Evolutionary conservation across 768 basidiomycete species (phyloP), one percentile per base, ranked within the genome.

Genomic region (Termitomyces sp.): DNA sequence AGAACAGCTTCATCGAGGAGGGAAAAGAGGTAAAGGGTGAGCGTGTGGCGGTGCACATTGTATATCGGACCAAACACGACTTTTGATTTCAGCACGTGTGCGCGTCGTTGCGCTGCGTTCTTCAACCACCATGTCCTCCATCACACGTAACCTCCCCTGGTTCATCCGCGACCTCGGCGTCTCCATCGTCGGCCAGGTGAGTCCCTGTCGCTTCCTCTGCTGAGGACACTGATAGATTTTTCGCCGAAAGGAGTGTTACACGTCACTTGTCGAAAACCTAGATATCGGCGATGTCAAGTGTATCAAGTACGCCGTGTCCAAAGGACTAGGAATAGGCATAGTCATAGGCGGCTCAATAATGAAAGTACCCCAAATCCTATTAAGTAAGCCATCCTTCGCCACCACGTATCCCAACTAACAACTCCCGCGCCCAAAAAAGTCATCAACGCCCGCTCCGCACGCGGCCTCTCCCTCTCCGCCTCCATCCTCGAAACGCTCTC

Each of bases 341-440:
- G 95, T 98, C 47, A 78, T 91, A 1, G 96, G 92, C 46, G 96
- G 96, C 0, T 87, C 89, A 2, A 92, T 99, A 63, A 91, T 99
- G 87, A 99, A 99, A 75, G 84, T 98, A 2, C 96, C 96, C 1
- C 96, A 98, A 71, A 78, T 97, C n/a, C 67, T 92, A 34, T 82
- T 94, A 57, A 92, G 92, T 92, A 67, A 69, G 91, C n/a, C n/a
- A n/a, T n/a, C n/a, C n/a, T n/a, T n/a, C n/a, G n/a, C n/a, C n/a
- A n/a, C n/a, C n/a, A n/a, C n/a, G n/a, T n/a, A n/a, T n/a, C n/a
- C n/a, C n/a, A 25, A 25, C 25, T 25, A 25, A 25, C 25, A 25
- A 25, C 25, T 1, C 25, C 20, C 20, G 20, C 20, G 20, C 20
- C 25, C 25, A 25, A 25, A 25, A 40, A 53, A 94, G 92, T 96